A percentile compares a stretch with the other conserved stretches of the same genome.
phyloP scores from a whole-genome alignment of 345 rosid species.

The Eucalyptus viminalis region DNA sequence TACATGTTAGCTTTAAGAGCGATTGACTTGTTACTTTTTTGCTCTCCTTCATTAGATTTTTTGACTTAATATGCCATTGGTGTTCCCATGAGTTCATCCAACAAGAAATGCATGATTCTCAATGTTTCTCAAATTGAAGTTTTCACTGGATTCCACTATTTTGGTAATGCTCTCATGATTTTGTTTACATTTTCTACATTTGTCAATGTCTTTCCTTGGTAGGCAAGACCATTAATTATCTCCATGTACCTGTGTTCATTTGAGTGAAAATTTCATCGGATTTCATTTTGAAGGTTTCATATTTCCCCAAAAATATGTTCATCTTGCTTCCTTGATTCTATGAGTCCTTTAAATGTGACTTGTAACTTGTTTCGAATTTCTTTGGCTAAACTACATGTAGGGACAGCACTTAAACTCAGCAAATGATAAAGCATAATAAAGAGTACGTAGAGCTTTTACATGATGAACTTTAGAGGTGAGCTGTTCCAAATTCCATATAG shows the following conservation, averaged over 20 bases:
- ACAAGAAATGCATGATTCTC: background rate
- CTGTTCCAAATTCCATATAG: rapidly evolving
- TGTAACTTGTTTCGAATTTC: background rate
- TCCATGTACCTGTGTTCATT: too few relatives aligned
- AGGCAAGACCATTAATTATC: too few relatives aligned
- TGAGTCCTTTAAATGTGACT: background rate
- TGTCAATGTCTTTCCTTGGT: background rate
- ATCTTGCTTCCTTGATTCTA: background rate
- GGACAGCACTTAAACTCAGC: background rate
- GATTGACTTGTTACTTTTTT: background rate
- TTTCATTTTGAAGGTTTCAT: background rate
- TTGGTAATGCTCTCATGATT: background rate
- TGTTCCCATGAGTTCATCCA: background rate
- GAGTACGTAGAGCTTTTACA: background rate
- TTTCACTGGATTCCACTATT: background rate
- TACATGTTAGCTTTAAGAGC: background rate
- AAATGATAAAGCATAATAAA: too few relatives aligned
- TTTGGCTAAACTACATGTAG: background rate
- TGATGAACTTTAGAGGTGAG: too few relatives aligned
- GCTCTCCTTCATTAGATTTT: background rate
- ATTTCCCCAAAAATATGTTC: background rate
- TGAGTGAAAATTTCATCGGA: background rate
- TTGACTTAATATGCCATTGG: background rate
- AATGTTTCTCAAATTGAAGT: background rate
- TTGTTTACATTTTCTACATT: background rate